Base-by-base conservation (phyloP, 2,329 filamentous ascomycete genomes). In the Cercospora sp. region DNA sequence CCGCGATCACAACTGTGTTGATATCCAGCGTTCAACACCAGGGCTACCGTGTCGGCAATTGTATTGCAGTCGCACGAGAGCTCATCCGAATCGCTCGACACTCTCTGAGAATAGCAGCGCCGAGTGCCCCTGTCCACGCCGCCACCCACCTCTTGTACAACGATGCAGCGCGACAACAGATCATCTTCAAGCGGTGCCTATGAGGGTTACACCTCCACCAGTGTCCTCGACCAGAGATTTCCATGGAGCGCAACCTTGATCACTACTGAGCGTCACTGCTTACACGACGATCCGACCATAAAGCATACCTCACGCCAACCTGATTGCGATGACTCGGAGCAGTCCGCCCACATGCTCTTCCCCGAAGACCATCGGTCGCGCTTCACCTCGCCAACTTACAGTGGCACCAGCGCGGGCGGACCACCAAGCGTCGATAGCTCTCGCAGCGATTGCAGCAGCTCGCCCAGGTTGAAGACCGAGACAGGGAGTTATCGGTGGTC, bases 381-480 rank as follows among this genome's bases (percentile, higher is more conserved):
- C 2, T 61, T 43, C 28, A 43, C 49, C 16, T 69, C 69, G 6
- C 64, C 71, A 5, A 45, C 66, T 1, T 66, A 55, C 64, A 69
- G 64, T 32, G 21, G 58, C 34, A 68, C 59, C 37, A 58, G 61
- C 34, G 43, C 63, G n/a, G n/a, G n/a, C n/a, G n/a, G n/a, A n/a
- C n/a, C n/a, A n/a, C n/a, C 70, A 3, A 55, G 61, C 30, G 49
- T 45, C 26, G 64, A 67, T 61, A 65, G 66, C 43, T 40, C 63
- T 16, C 60, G 16, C 18, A 68, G 63, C 28, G 67, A 71, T 10
- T 49, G 63, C 10, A 43, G 51, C 26, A 45, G 61, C 12, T 68
- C 60, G 4, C 65, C 70, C 2, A n/a, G 30, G 9, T 32, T 61
- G 24, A 68, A 65, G 16, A 59, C 66, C n/a, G 57, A 59, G 5